Conservation (phyloP, 1,284 basidiomycete genomes). For the Farysia itapuensis region DNA sequence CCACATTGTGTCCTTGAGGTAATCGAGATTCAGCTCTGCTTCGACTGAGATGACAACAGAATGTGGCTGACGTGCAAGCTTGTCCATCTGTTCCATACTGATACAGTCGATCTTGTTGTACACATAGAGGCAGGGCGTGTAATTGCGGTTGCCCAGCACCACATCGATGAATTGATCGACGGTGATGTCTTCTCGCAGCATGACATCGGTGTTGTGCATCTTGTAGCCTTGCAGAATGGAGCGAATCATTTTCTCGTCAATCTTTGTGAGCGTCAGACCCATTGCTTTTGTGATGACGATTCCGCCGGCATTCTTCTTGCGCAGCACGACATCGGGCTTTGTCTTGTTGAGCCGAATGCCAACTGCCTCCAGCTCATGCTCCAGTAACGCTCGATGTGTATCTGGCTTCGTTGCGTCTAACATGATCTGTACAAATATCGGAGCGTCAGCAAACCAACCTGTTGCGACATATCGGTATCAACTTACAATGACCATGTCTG, state of each 20-base stretch:
- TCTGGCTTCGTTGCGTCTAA: slow-evolving; percentile 98
- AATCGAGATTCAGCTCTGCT: slow-evolving; percentile 85
- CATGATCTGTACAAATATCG: slow-evolving; percentile 64
- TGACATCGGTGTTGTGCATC: slow-evolving; percentile 55
- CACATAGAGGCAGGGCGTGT: slow-evolving; percentile 86
- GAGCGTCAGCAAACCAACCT: not conserved
- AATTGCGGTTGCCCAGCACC: slow-evolving; percentile 84
- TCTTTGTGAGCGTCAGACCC: slow-evolving; percentile 83
- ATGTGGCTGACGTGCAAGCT: slow-evolving; percentile 80
- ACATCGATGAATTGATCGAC: slow-evolving; percentile 98
- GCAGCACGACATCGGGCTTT: slow-evolving; percentile 65
- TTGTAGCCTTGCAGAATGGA: slow-evolving; percentile 71
- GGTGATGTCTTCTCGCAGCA: slow-evolving; percentile 67
- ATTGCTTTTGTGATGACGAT: slow-evolving; percentile 64
- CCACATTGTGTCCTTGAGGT: slow-evolving; percentile 88
- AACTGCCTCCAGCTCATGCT: slow-evolving; percentile 91
- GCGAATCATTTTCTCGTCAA: slow-evolving; percentile 90
- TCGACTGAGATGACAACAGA: slow-evolving; percentile 93
- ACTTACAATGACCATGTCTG: slow-evolving; percentile 73
- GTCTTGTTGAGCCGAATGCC: slow-evolving; percentile 89
- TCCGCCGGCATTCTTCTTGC: slow-evolving; percentile 83
- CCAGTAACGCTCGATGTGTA: slow-evolving; percentile 82
- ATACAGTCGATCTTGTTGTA: slow-evolving; percentile 70
- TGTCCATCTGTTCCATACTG: slow-evolving; percentile 70
- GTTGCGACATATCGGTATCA: not conserved